phyloP scores from a whole-genome alignment of 192 early-diverging fungal genomes.

The Martensiomyces pterosporus region DNA sequence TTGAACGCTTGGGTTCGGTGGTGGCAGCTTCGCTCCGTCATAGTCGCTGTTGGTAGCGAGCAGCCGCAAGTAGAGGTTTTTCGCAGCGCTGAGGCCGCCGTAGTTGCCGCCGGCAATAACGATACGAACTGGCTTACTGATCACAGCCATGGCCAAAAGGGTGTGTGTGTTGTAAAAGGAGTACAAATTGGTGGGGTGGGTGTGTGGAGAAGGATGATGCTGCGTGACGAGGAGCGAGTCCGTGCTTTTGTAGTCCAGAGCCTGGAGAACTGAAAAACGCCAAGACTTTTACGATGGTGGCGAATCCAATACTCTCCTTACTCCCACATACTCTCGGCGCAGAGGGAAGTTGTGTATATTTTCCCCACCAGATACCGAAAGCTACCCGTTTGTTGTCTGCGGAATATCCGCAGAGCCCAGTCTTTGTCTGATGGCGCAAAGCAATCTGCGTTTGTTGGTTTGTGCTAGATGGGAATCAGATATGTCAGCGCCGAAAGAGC shows the following conservation, averaged over 20 bases:
- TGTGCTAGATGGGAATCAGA: no score
- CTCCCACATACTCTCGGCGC: not conserved
- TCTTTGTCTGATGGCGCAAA: no score
- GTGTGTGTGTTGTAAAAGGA: not conserved
- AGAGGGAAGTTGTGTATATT: no score
- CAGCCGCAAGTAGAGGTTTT: slow-evolving; percentile 30
- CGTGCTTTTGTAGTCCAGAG: not conserved
- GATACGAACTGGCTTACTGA: slow-evolving; percentile 26
- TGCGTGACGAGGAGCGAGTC: not conserved
- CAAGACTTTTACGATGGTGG: not conserved
- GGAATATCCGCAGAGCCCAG: no score
- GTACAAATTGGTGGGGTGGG: no score
- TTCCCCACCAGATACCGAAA: no score
- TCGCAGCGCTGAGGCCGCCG: slow-evolving; percentile 32
- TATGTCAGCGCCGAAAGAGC: no score
- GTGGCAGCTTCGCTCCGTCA: slow-evolving; percentile 36
- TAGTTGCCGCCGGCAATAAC: slow-evolving; percentile 46
- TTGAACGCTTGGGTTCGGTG: slow-evolving; percentile 28
- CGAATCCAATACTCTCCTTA: no score
- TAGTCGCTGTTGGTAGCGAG: slow-evolving; percentile 34
- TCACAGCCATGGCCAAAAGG: slow-evolving; percentile 15
- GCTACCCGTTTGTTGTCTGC: no score
- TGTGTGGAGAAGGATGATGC: no score
- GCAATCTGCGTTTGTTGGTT: no score
- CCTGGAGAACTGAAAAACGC: not conserved